Conservation (phyloP, 148 eudicot species). For the Nepenthes gracilis region DNA sequence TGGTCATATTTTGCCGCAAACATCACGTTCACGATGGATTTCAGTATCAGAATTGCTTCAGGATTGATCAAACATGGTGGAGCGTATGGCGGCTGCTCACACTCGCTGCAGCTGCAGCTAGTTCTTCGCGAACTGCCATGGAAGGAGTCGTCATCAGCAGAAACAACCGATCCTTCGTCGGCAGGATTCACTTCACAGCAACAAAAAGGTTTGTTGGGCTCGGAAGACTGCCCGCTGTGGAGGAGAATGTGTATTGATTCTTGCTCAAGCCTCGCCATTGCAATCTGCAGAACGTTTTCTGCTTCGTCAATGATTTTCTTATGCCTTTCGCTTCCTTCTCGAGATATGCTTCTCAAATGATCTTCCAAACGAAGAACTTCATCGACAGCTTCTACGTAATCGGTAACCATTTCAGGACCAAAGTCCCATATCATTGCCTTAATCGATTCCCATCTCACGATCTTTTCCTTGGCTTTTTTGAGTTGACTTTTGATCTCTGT, state of each 20-base stretch:
- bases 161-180: conserved; percentile 36
- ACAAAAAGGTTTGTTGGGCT: conserved; percentile 57
- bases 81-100: conserved; percentile 6
- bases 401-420: conserved; percentile 47
- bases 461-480: conserved; percentile 31
- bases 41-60: conserved; percentile 52
- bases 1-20: conserved; percentile 44
- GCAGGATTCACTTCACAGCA: conserved; percentile 49
- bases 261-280: conserved; percentile 69
- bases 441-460: conserved; percentile 50
- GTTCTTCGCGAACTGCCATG: conserved; percentile 19
- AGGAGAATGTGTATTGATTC: conserved; percentile 63
- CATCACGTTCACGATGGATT: conserved; percentile 60
- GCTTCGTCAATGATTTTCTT: conserved; percentile 34
- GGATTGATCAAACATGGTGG: conserved; percentile 50
- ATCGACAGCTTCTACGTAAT: conserved; percentile 53
- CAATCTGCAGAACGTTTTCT: conserved; percentile 59
- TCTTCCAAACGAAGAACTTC: conserved; percentile 44
- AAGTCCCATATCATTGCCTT: conserved; percentile 75
- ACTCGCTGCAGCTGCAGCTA: conserved; percentile 35
- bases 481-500: conserved; percentile 40
- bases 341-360: conserved; percentile 29
- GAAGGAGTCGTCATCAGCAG: conserved; percentile 23
- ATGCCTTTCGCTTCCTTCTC: conserved; percentile 26
- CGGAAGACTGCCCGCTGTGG: conserved; percentile 60